Base-by-base conservation (phyloP, 345 rosid genomes). In the Erucastrum elatum region DNA sequence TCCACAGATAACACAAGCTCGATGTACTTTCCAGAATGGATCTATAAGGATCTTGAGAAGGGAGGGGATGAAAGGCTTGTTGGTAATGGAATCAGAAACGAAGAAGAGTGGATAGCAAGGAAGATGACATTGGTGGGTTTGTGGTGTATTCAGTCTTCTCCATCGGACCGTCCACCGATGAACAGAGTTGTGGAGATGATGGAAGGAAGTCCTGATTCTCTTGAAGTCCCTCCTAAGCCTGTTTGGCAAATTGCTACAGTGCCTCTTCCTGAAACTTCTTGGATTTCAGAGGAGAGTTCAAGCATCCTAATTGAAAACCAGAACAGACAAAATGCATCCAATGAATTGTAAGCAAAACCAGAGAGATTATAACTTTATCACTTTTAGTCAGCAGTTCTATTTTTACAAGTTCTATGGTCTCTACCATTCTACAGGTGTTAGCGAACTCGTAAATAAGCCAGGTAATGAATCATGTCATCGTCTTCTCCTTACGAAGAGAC, bases 71-170 rank as follows among this genome's bases (percentile, higher is more conserved):
- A 35, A 11, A 56, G 60, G 37, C 60, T 72, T 2, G 2, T 9
- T 0, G 78, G 65, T 2, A 31, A 65, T 56, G 55, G 61, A 41
- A 59, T 68, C 0, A 31, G 2, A 2, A 33, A 8, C 37, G 74
- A 75, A 11, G 82, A 78, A n/a, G 62, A 75, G 2, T 61, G 79
- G 21, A 7, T 63, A 64, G 30, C 16, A 7, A 80, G 35, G 59
- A 84, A 80, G 80, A 67, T 84, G 77, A 77, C 66, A 0, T 0
- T 81, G 13, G 82, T 82, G 8, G 74, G 81, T n/a, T 39, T 84
- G 55, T 86, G 82, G 81, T 80, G 82, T 68, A 84, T 84, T 62
- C 84, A 85, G 49, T 25, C 80, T 12, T 68, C 3, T 4, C 88
- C 85, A 79, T 17, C 64, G 15, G 53, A 81, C 49, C 63, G 77